Evolutionary conservation across 2,329 filamentous ascomycete species (phyloP).

Genomic region (Colletotrichum neosansevieriae): DNA sequence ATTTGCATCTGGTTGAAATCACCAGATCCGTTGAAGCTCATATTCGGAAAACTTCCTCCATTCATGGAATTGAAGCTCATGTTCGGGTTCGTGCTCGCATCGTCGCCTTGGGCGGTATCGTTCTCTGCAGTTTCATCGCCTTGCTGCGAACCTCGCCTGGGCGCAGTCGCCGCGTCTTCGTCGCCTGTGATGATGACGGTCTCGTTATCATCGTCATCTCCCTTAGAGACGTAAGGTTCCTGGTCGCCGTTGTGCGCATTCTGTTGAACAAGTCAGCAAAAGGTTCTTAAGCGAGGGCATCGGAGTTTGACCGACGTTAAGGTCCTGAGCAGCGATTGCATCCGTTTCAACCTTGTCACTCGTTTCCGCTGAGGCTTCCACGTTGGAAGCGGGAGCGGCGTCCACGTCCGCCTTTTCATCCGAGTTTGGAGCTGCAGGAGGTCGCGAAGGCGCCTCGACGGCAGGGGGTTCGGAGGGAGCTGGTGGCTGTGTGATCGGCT

Average conservation of each 20-base stretch:
- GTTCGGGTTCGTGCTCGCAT: constrained; percentile 46
- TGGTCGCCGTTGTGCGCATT: constrained; percentile 18
- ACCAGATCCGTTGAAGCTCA: constrained; percentile 68
- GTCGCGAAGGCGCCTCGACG: constrained; percentile 36
- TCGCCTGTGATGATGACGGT: constrained; percentile 35
- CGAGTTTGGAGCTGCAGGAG: neutral
- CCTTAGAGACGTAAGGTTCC: constrained; percentile 25
- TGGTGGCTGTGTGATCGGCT: constrained; percentile 48
- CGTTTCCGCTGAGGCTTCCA: neutral
- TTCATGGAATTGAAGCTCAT: constrained; percentile 55
- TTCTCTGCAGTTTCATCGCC: constrained; percentile 40
- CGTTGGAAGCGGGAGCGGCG: neutral
- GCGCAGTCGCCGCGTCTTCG: constrained; percentile 31
- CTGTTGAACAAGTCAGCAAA: constrained; percentile 20
- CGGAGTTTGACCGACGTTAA: neutral
- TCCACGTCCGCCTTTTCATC: constrained; percentile 13
- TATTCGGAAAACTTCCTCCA: constrained; percentile 64
- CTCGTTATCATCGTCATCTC: constrained; percentile 37
- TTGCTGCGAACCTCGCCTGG: constrained; percentile 4
- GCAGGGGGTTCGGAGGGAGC: constrained; percentile 42
- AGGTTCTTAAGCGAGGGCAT: neutral
- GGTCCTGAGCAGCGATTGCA: constrained; percentile 16
- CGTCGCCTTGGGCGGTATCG: constrained; percentile 43
- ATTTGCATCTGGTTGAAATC: constrained; percentile 84
- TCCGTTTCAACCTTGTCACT: neutral